Base-by-base conservation (phyloP, 2,329 filamentous ascomycete species). In the Phaeosphaeriaceae sp. region DNA sequence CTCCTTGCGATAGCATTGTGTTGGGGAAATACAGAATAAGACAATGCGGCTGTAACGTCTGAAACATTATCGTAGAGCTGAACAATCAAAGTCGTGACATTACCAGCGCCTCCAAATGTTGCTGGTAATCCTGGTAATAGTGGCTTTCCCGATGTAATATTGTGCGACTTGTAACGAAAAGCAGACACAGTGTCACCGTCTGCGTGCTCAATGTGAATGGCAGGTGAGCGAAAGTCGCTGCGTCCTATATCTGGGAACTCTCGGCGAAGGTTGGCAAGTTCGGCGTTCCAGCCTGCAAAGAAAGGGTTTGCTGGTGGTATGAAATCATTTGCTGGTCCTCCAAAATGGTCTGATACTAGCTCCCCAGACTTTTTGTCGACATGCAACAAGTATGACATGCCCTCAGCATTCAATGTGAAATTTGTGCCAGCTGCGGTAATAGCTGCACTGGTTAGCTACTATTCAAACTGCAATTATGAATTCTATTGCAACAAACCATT, bases 241-340 rank as follows among this genome's bases (percentile, higher is more conserved):
- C 84, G 79, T 1, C 85, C 85, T 4, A 84, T 73, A 50, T 88
- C 85, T 1, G 85, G 85, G 45, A 86, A 87, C 62, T 87, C 85
- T 21, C 85, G 80, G 13, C 82, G 79, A 13, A 79, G 64, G 34
- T 81, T 83, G 9, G 78, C 79, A 29, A 78, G 67, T 40, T 76
- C 63, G 26, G 78, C 71, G 29, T 79, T 74, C 85, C 85, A 87
- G 36, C 85, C 85, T 15, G 77, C 66, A 3, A 68, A 57, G 1
- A 59, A 54, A 8, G 76, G 66, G 3, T 56, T 63, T 30, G 77
- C 73, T 1, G 76, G 72, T 0, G 78, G 76, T 1, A 81, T 74
- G 13, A 81, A 77, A 41, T 85, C 84, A 2, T 77, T 78, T 3
- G 80, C 75, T 1, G 75, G 77, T 11, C 79, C 83, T 34, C 85